Evolutionary conservation across 2,329 filamentous ascomycete species (phyloP), one percentile per base, ranked within the genome.

Genomic region (Diaporthe humulicola): DNA sequence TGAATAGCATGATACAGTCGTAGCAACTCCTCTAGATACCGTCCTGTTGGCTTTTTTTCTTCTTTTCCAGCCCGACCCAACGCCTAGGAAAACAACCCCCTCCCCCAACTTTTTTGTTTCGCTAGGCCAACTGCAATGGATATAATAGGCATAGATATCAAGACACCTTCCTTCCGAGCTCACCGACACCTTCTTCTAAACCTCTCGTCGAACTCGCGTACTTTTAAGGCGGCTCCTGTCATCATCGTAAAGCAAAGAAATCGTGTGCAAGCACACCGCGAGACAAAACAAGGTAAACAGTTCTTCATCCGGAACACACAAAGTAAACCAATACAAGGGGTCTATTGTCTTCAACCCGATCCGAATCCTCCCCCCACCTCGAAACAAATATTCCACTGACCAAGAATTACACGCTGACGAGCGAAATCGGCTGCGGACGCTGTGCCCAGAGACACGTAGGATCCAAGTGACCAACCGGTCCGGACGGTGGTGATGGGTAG

Each of bases 241-340:
- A 64, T 72, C 57, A 61, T 64, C 57, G 45, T 64, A n/a, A 64
- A 58, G n/a, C 57, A 52, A 58, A 61, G 56, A 58, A 71, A 61
- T 42, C 38, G n/a, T 28, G 58, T 54, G 48, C 57, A 71, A 52
- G 28, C 25, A 40, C 42, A 30, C 22, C 12, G 4, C 9, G 40
- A 58, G 36, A 61, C 30, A 57, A 57, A 70, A 70, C 54, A 72
- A 33, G 25, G 7, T 33, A 36, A 30, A 40, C 28, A 36, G 25
- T 30, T 42, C 22, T 40, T 64, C 40, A 14, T 64, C 45, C 45
- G 50, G 38, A 54, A n/a, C 48, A 71, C 19, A 71, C 42, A 64
- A 69, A 33, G 33, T 25, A 22, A 60, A 72, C 19, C 36, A 72
- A 54, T 54, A 54, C 38, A 45, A 52, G 36, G 45, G 33, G 28